Conservation (phyloP, 2,329 filamentous ascomycete genomes). For the Paracorniculantispora psalliotae region DNA sequence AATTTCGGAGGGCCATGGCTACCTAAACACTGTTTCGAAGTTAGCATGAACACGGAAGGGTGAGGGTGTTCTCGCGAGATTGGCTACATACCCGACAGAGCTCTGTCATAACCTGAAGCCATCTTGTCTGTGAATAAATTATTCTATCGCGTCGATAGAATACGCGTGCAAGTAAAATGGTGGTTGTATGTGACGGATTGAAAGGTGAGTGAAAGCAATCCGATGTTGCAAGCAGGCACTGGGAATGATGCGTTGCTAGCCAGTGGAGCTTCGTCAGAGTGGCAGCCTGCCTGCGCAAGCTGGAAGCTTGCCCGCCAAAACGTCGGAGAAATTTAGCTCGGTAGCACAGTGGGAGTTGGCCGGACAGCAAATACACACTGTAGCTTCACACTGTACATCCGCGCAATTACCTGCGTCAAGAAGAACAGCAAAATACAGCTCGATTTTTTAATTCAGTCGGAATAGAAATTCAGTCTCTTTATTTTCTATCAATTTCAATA, state of each 20-base stretch:
- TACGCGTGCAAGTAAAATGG: background rate
- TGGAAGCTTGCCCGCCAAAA: background rate
- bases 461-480: background rate
- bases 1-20: slow-evolving; percentile 26
- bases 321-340: background rate
- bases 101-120: slow-evolving; percentile 98
- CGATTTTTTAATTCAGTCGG: background rate
- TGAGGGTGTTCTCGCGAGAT: slow-evolving; percentile 17
- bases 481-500: background rate
- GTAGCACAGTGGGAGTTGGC: background rate
- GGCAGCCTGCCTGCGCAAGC: slow-evolving; percentile 29
- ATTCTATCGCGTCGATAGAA: background rate
- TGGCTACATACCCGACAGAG: slow-evolving; percentile 80
- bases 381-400: background rate
- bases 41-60: slow-evolving; percentile 37
- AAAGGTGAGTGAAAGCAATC: slow-evolving; percentile 16
- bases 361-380: background rate
- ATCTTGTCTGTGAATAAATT: slow-evolving; percentile 36
- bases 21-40: slow-evolving; percentile 73
- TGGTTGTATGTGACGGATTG: slow-evolving; percentile 7
- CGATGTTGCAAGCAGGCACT: slow-evolving; percentile 14
- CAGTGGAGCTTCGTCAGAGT: slow-evolving; percentile 36
- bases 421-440: too few relatives aligned
- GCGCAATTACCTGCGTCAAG: background rate
- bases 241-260: slow-evolving; percentile 13